A percentile compares a stretch with the other conserved stretches of the same genome.
phyloP scores from a whole-genome alignment of 106 monocot species.

The Triglochin maritima region DNA sequence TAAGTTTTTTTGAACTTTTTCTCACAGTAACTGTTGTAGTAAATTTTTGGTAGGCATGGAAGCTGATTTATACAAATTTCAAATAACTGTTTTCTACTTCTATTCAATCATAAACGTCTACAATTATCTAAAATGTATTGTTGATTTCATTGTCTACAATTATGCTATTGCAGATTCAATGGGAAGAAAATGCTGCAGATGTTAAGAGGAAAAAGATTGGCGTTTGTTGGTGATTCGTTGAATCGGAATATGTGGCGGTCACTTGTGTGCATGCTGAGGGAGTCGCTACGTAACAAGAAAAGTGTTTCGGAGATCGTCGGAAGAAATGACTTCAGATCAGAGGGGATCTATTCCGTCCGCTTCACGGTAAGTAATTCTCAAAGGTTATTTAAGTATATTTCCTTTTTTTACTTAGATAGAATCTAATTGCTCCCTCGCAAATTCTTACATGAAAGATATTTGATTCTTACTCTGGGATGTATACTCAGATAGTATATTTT shows the following conservation, averaged over 20 bases:
- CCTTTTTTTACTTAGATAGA: too few species aligned
- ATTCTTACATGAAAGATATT: too few species aligned
- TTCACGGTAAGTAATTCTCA: slow-evolving; percentile 16
- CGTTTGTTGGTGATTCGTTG: slow-evolving; percentile 38
- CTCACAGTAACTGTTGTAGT: too few species aligned
- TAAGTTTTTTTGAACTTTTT: too few species aligned
- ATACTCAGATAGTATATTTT: too few species aligned
- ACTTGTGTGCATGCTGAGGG: slow-evolving; percentile 31
- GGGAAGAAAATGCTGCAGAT: slow-evolving; percentile 32
- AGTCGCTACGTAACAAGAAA: slow-evolving; percentile 8
- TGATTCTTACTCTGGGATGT: too few species aligned
- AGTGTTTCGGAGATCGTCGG: slow-evolving; percentile 19
- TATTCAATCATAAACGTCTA: background rate
- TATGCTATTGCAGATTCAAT: slow-evolving; percentile 16
- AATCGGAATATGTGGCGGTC: slow-evolving; percentile 55
- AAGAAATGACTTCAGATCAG: slow-evolving; percentile 20
- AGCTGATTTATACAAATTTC: too few species aligned
- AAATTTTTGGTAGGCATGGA: too few species aligned
- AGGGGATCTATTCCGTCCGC: slow-evolving; percentile 23
- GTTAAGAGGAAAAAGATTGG: slow-evolving; percentile 30
- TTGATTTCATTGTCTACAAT: background rate
- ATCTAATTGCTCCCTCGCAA: too few species aligned
- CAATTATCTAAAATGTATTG: background rate
- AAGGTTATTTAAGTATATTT: background rate
- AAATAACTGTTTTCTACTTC: too few species aligned